Evolutionary conservation across 192 early-diverging fungal genomes (phyloP), one percentile per base, ranked within the genome.

Genomic region (Oehlia diaphana): DNA sequence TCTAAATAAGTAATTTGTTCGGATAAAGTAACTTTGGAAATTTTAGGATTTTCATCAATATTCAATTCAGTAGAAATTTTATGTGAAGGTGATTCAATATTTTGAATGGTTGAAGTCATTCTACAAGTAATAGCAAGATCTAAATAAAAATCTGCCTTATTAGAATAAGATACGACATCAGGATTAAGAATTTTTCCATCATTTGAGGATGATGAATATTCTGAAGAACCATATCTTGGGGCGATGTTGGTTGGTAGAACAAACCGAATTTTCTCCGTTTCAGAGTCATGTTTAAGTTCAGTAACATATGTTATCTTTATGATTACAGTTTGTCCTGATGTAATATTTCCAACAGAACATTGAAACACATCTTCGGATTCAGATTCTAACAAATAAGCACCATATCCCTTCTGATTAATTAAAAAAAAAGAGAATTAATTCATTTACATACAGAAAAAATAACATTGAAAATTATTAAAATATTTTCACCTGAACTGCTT

Each of bases 291-390:
- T 62, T 82, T 83, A 74, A 87, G 81, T 42, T 89, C 89, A 28
- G 78, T 79, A 42, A 89, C 78, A 77, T 90, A 89, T 2, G 82
- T 85, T 50, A 89, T 82, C 8, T 82, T 79, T 21, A 89, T 73
- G 26, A 72, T 63, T 19, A 90, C 79, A 12, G 44, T 79, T 9
- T 74, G 69, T 13, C 73, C 74, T 21, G 89, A 73, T 23, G 75
- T 64, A 72, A 90, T 76, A 73, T 90, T 90, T n/a, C 88, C 88
- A 28, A 89, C 58, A 23, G 76, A 82, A 31, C 82, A 79, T 63
- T 85, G 83, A 78, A 89, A 89, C 44, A 89, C 86, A 28, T 83
- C 80, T 6, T 80, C 26, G 39, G 63, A 33, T 37, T 76, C 16
- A 8, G 28, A n/a, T 16, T 76, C 61, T 21, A 76, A 23, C 16